phyloP scores from a whole-genome alignment of 139 green algal species.

The Ulvella scutata region DNA sequence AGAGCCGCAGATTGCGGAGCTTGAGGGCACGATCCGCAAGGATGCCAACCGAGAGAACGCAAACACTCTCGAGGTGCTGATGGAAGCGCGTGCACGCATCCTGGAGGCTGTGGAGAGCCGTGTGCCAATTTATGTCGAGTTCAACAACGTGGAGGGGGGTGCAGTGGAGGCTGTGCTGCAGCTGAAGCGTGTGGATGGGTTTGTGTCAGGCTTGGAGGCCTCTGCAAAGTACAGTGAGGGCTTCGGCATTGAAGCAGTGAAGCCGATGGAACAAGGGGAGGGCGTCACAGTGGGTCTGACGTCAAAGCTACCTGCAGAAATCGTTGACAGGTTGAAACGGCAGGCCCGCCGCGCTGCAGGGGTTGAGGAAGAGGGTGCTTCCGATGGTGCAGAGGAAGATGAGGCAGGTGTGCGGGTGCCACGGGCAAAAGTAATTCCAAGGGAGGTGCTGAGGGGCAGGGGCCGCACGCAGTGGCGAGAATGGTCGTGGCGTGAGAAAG shows the following conservation, averaged over 20 bases:
- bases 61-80: neutral
- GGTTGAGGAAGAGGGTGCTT: neutral
- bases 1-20: neutral
- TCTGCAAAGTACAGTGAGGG: conserved; percentile 32
- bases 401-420: neutral
- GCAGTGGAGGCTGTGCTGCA: conserved; percentile 33
- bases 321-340: conserved; percentile 17
- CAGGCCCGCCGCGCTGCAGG: neutral
- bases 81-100: conserved; percentile 7
- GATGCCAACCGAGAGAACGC: neutral
- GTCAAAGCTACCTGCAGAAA: conserved; percentile 31
- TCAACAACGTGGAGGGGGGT: conserved; percentile 37
- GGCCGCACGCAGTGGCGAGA: conserved; percentile 2
- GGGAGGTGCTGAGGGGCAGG: neutral
- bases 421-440: neutral
- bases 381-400: neutral
- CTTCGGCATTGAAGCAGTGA: conserved; percentile 53
- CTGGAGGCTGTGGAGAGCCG: neutral
- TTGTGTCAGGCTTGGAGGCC: conserved; percentile 15
- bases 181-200: neutral
- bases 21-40: neutral
- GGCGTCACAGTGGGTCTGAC: conserved; percentile 24
- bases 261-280: conserved; percentile 10
- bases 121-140: conserved; percentile 17
- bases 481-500: neutral